Evolutionary conservation across 495 filamentous ascomycete genomes (phyloP), one percentile per base, ranked within the genome.

Genomic region (Hyaloscypha bicolor): DNA sequence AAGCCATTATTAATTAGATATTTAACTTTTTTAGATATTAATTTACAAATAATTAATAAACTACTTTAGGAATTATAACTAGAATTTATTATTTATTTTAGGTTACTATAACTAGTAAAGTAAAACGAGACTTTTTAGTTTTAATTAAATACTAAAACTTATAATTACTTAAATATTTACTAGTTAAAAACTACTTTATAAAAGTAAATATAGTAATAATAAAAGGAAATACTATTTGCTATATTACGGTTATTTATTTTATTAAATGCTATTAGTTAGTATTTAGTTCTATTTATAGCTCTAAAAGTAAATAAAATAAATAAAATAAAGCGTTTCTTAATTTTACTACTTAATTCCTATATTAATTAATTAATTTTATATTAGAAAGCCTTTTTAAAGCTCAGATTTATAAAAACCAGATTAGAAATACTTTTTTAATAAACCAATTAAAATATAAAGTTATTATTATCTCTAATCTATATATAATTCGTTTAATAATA

Each of bases 1-100:
- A 60, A 56, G 42, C 51, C 11, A 66, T 70, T 21, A 75, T 71
- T 8, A 62, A 73, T 42, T 75, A 71, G 73, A 51, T 42, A 29
- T 75, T 75, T 60, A 71, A 70, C 31, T 75, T 75, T 35, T 68
- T 73, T 42, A 71, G 71, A 19, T 71, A 75, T 62, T 73, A 75
- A 70, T 71, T 71, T 14, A 69, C 70, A 53, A 69, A 71, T 33
- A 71, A 75, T 57, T 75, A 71, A 71, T 71, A 75, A 59, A 71
- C 73, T 5, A 71, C 70, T 1, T 58, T 75, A 11, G 73, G 73
- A 14, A 75, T 75, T 39, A 75, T 68, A 29, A 71, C 71, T 22
- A 55, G 73, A 37, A 68, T 73, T 21, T 71, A 66, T 22, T 71
- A 75, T 64, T 64, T 73, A 1, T 55, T 71, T 32, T 74, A 70